A percentile compares a stretch with the other conserved stretches of the same genome.
These are phyloP conservation scores for Hypoxylon intermedium DNA, from an alignment of 495 filamentous ascomycete species.

Conservation along the genomic window DNA sequence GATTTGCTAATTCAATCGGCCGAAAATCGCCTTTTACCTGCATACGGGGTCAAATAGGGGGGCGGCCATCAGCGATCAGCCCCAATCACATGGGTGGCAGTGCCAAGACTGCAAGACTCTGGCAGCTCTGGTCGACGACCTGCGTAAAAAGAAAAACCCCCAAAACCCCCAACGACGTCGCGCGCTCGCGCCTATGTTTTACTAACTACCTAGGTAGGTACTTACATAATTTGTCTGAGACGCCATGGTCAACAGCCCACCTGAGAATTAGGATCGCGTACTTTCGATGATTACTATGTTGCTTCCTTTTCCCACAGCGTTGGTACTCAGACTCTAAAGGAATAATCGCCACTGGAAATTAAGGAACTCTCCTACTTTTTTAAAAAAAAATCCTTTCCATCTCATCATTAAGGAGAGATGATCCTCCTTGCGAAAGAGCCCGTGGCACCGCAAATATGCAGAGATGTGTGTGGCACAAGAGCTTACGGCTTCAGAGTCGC, in stretches of 20 bases:
- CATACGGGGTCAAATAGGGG: neutral
- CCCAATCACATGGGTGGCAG: constrained; percentile 14
- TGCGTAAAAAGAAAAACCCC: too few relatives aligned
- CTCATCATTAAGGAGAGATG: neutral
- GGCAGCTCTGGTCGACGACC: too few relatives aligned
- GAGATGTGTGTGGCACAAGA: neutral
- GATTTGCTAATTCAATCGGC: neutral
- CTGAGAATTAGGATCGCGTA: too few relatives aligned
- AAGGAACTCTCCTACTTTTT: constrained; percentile 22
- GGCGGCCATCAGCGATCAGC: neutral
- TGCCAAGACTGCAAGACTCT: neutral
- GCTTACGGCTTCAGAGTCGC: constrained; percentile 2
- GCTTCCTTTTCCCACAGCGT: too few relatives aligned
- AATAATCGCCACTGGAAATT: too few relatives aligned
- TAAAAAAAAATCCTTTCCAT: neutral
- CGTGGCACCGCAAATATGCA: neutral
- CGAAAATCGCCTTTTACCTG: constrained; percentile 5
- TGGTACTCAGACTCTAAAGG: too few relatives aligned
- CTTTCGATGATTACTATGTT: too few relatives aligned
- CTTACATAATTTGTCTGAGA: too few relatives aligned
- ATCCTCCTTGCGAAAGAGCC: neutral
- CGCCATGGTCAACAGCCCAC: too few relatives aligned
- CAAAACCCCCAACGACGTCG: too few relatives aligned
- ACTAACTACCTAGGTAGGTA: too few relatives aligned
- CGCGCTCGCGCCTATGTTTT: too few relatives aligned